Evolutionary conservation across 164 flowering plant species (phyloP), one percentile per base, ranked within the genome.

Genomic region (Protea cynaroides): DNA sequence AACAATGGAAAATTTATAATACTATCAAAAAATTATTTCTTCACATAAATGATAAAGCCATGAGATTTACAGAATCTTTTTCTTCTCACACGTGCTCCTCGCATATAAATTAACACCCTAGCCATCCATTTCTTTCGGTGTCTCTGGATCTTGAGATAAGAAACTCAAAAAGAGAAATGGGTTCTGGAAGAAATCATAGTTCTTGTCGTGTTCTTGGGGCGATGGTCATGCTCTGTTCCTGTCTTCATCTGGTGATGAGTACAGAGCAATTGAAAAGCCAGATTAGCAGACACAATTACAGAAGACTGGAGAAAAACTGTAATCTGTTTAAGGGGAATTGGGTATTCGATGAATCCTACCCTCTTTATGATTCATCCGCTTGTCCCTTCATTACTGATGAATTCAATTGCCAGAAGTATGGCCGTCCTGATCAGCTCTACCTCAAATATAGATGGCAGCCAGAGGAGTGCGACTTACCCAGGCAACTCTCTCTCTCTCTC

Each of bases 381-480:
- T 74, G 77, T 58, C 74, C 76, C 0, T 76, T 69, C 53, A 54
- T 76, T 8, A 56, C 61, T 34, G 21, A 38, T 0, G 65, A 67
- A 22, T 76, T 72, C 58, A 62, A 67, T 36, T 76, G 79, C 65
- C 64, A 37, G 46, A 66, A 57, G 36, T 72, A 76, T 29, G 76
- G 79, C 1, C 61, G 79, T 3, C 69, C 72, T 0, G 79, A 76
- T 43, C 18, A 10, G 0, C n/a, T 1, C 19, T 76, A 76, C 69
- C 68, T 57, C 56, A 63, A 66, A 17, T 76, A 63, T 51, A 58
- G 65, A 57, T 72, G 76, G 79, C 71, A 76, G 62, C 79, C 79
- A 8, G 17, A 44, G 5, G 68, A 49, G 5, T 72, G 79, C 51
- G 29, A 53, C 18, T 22, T 76, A 9, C 56, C 65, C n/a, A 58